phyloP scores from a whole-genome alignment of 768 basidiomycete genomes.

The Lactifluus pinguis region DNA sequence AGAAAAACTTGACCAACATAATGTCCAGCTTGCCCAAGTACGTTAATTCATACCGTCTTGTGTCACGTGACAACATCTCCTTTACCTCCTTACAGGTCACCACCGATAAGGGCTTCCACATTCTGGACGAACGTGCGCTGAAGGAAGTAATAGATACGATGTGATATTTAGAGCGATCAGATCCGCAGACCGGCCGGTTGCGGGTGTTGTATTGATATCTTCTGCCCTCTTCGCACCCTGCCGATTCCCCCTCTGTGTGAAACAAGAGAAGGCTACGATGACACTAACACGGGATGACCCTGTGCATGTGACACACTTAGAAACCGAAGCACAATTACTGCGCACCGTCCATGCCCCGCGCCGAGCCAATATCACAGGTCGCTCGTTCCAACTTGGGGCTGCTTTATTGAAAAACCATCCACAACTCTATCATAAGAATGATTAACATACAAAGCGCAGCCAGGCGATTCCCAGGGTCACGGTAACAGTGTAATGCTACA shows the following conservation, averaged over 20 bases:
- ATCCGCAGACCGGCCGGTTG: neutral
- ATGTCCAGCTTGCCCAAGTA: conserved; percentile 94
- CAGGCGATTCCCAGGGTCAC: neutral
- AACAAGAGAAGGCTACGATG: neutral
- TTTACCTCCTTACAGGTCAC: conserved; percentile 71
- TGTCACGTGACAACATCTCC: neutral
- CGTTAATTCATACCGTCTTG: conserved; percentile 15
- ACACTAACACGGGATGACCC: neutral
- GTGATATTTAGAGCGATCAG: conserved; percentile 32
- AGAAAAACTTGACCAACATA: conserved; percentile 97
- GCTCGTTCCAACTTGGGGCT: neutral
- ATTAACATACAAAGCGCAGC: neutral
- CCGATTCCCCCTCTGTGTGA: neutral
- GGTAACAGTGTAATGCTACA: conserved; percentile 6
- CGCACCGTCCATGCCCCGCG: neutral
- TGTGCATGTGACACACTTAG: neutral
- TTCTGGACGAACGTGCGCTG: conserved; percentile 69
- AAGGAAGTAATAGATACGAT: conserved; percentile 81
- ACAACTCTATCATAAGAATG: too few relatives aligned
- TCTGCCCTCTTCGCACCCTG: too few relatives aligned
- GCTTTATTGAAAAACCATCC: too few relatives aligned
- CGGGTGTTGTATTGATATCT: conserved; percentile 5
- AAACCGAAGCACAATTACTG: neutral
- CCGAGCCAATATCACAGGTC: neutral
- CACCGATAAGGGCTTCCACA: conserved; percentile 73